Base-by-base conservation (phyloP, 208 protist species). In the Kentomonas sorsogonicus region DNA sequence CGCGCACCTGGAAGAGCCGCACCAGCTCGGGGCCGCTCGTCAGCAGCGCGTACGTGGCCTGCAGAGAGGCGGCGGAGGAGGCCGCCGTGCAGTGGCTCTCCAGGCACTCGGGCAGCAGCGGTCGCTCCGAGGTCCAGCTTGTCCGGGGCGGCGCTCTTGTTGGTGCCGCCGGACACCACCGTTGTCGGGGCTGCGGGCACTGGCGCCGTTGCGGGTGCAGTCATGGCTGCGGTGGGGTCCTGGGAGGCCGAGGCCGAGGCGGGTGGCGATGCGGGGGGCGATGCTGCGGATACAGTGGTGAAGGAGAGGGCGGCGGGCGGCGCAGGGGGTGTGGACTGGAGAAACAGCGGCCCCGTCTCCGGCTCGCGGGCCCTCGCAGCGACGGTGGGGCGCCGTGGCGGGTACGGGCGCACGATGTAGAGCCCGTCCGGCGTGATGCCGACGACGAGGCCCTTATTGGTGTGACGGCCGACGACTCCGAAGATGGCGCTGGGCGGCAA, bases 391-490 rank as follows among this genome's bases (percentile, higher is more conserved):
- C 52, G 10, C 11, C 23, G 25, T 0, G 39, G 11, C 20, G 33
- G 43, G 58, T 87, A 86, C 41, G 74, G 77, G 23, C 52, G 47
- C 9, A 91, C 65, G 33, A 66, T 47, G 53, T 71, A 76, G 22
- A 62, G 53, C 16, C 69, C 75, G 22, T 69, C n/a, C 10, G 65
- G 38, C 10, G 52, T 71, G 15, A 87, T 55, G 15, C 72, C 74
- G 15, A 69, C 25, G 20, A 86, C 60, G 3, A 87, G 51, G 11
- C 80, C 84, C 2, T 66, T 31, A 44, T 74, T 81, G 1, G 80
- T 86, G 58, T 89, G 84, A 3, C 77, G 68, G 2, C 80, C 84
- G 13, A 79, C 39, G 0, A 77, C 65, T 16, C 59, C 31, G 66
- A 86, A 91, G 5, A 91, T 66, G 3, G 60, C 58, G 2, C 65